phyloP scores from a whole-genome alignment of 306 rosid genomes.

The Delonix regia region DNA sequence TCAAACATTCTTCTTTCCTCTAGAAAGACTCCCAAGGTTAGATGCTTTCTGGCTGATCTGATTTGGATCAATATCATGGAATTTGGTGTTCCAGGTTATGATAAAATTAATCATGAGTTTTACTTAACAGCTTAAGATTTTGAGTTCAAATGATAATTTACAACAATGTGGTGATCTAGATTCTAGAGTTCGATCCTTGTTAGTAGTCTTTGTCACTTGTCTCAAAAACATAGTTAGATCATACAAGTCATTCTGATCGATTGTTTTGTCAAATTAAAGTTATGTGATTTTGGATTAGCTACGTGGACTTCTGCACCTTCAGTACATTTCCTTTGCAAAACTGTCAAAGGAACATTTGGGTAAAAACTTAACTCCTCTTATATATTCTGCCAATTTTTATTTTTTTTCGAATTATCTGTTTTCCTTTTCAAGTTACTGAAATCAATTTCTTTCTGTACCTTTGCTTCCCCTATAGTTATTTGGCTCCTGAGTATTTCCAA shows the following conservation, averaged over 20 bases:
- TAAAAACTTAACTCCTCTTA: constrained; percentile 34
- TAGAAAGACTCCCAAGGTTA: constrained; percentile 73
- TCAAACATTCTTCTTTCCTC: constrained; percentile 93
- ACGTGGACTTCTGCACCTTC: constrained; percentile 94
- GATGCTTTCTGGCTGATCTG: constrained; percentile 13
- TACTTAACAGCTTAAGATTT: too few species aligned
- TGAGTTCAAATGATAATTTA: too few species aligned
- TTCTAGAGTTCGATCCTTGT: neutral
- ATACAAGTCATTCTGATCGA: constrained; percentile 15
- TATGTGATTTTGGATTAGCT: constrained; percentile 91
- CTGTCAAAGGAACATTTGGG: constrained; percentile 97
- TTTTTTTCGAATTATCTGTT: neutral
- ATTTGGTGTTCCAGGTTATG: too few species aligned
- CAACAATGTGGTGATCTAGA: neutral
- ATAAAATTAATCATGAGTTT: too few species aligned
- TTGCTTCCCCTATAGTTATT: constrained; percentile 52
- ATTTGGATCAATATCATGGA: neutral
- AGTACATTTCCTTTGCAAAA: constrained; percentile 81
- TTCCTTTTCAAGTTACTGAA: constrained; percentile 17
- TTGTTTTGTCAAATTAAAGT: constrained; percentile 41
- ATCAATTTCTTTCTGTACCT: constrained; percentile 2
- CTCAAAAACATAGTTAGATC: neutral
- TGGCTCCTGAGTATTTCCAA: constrained; percentile 94
- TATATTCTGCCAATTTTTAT: constrained; percentile 1
- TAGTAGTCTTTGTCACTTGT: neutral